phyloP scores from a whole-genome alignment of 257 asterid genomes.

The Voacanga thouarsii region DNA sequence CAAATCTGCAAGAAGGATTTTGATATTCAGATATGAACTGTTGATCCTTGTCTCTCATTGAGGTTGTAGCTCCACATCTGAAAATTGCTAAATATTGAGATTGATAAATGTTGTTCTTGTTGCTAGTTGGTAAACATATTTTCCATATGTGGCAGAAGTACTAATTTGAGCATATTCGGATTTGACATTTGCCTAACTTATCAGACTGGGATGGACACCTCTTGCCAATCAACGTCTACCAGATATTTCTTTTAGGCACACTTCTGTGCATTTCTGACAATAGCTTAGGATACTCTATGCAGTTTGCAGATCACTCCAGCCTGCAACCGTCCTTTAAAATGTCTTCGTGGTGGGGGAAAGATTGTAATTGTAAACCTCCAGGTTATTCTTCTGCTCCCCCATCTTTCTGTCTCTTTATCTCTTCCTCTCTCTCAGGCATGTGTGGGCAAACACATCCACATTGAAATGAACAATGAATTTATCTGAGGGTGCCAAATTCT shows the following conservation, averaged over 20 bases:
- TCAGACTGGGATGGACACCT: not conserved
- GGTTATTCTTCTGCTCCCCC: conserved; percentile 35
- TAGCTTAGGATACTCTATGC: conserved; percentile 25
- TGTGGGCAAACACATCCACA: not conserved
- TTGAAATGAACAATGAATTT: not conserved
- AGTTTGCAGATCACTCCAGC: conserved; percentile 99
- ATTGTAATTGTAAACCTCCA: conserved; percentile 92
- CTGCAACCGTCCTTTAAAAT: conserved; percentile 83
- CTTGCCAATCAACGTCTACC: not conserved
- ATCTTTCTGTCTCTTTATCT: not conserved
- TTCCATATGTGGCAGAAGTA: not conserved
- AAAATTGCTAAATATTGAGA: not conserved
- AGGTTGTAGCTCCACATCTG: not conserved
- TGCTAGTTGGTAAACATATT: not conserved
- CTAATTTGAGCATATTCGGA: not conserved
- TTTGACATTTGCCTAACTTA: not conserved
- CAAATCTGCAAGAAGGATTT: not conserved
- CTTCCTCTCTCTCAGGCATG: not conserved
- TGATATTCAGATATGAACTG: not conserved
- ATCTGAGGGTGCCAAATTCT: not conserved
- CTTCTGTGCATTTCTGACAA: not conserved
- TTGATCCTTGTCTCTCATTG: not conserved
- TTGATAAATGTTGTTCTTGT: not conserved
- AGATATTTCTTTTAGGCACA: not conserved
- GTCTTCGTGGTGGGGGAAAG: conserved; percentile 81